Evolutionary conservation across 2,329 filamentous ascomycete species (phyloP).

Genomic region (Colletotrichum sp.): DNA sequence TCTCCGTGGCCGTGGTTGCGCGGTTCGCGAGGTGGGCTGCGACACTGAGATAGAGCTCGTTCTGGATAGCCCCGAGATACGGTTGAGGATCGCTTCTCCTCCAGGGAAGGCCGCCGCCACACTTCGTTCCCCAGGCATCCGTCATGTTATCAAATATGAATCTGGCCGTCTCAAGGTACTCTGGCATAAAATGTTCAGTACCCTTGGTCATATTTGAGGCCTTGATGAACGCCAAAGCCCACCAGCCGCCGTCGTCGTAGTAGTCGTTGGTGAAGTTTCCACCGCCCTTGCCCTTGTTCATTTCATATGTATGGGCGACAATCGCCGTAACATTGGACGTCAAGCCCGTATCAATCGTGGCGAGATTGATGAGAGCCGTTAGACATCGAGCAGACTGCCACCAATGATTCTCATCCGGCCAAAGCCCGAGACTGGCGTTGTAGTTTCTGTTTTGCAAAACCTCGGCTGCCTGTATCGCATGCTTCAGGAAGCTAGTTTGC

Average conservation of each 20-base stretch:
- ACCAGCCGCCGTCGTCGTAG: neutral
- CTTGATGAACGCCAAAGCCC: neutral
- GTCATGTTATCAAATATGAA: neutral
- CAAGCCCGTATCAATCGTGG: accelerated
- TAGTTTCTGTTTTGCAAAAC: neutral
- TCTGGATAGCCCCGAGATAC: neutral
- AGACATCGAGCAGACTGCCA: neutral
- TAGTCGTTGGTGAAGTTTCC: neutral
- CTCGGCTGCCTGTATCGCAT: neutral
- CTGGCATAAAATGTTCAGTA: neutral
- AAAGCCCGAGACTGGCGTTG: neutral
- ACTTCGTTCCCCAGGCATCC: neutral
- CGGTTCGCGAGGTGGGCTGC: neutral
- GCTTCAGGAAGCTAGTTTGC: neutral
- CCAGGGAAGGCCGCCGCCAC: neutral
- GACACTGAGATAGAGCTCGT: neutral
- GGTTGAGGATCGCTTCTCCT: neutral
- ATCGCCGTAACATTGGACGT: neutral
- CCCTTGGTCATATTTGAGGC: neutral
- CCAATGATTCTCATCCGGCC: neutral
- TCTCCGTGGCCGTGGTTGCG: accelerated
- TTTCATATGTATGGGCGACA: neutral
- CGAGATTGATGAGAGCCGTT: neutral
- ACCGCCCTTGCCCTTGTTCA: accelerated
- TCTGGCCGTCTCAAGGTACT: neutral